These are phyloP conservation scores for Parathielavia appendiculata DNA, from an alignment of 495 filamentous ascomycete genomes.

Conservation along the genomic window DNA sequence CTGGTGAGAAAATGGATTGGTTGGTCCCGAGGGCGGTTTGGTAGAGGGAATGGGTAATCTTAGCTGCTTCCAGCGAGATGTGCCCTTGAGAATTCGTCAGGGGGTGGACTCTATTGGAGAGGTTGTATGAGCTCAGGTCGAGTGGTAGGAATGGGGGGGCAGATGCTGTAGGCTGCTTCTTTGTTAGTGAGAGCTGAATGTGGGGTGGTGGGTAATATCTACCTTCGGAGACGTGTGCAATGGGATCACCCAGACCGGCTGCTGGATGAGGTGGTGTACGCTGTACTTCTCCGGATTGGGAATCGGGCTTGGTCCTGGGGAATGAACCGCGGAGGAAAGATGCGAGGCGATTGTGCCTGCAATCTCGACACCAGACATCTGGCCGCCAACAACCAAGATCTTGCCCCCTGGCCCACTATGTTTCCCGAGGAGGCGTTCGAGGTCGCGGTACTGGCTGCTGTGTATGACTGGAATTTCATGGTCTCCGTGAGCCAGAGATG, in stretches of 20 bases:
- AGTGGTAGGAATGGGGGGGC: slow-evolving; percentile 62
- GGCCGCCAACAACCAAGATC: slow-evolving; percentile 74
- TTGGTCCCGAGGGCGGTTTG: slow-evolving; percentile 55
- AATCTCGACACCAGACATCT: slow-evolving; percentile 77
- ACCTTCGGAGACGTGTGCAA: slow-evolving; percentile 52
- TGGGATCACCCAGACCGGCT: slow-evolving; percentile 70
- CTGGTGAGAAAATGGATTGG: slow-evolving; percentile 51
- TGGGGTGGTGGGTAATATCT: slow-evolving; percentile 10
- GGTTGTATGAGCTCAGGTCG: slow-evolving; percentile 72
- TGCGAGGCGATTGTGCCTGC: slow-evolving; percentile 66
- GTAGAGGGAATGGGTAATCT: slow-evolving; percentile 50
- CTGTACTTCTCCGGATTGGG: slow-evolving; percentile 38
- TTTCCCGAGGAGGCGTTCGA: slow-evolving; percentile 34
- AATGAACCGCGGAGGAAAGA: slow-evolving; percentile 53
- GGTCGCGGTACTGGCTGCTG: slow-evolving; percentile 52
- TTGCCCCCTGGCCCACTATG: slow-evolving; percentile 43
- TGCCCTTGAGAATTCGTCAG: slow-evolving; percentile 56
- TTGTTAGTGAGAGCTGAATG: background rate
- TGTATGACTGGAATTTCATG: slow-evolving; percentile 49
- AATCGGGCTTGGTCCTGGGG: slow-evolving; percentile 35
- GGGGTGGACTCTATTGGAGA: slow-evolving; percentile 52
- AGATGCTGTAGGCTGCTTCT: slow-evolving; percentile 34
- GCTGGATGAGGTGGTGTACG: slow-evolving; percentile 62
- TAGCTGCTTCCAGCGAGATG: slow-evolving; percentile 50
- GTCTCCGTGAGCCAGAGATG: slow-evolving; percentile 34